Percentiles rank a stretch among this genome's conserved stretches.
Evolutionary conservation across 116 monocot genomes (phyloP).

Genomic region (Iris pallida): DNA sequence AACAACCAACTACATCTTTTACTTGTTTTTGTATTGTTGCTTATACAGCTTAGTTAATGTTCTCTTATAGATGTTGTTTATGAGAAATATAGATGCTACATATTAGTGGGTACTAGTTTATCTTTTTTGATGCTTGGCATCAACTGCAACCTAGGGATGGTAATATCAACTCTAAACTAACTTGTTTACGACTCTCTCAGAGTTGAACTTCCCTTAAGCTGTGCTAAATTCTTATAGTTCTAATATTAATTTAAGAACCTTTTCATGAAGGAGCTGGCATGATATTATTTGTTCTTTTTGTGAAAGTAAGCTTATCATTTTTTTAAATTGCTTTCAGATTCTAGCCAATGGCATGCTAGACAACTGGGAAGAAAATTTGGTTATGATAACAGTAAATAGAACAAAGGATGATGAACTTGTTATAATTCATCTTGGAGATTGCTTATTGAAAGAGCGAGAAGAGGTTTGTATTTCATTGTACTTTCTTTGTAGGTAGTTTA

Average conservation of each 20-base stretch:
- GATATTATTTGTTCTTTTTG: background rate
- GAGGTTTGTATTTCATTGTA: slow-evolving; percentile 37
- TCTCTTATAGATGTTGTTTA: no score
- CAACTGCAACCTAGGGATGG: no score
- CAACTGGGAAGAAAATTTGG: slow-evolving; percentile 93
- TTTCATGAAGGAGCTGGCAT: no score
- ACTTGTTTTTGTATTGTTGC: background rate
- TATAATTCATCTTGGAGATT: slow-evolving; percentile 91
- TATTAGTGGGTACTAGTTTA: no score
- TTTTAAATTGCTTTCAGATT: slow-evolving; percentile 25
- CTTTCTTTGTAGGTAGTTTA: background rate
- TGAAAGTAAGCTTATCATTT: slow-evolving; percentile 1
- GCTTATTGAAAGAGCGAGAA: slow-evolving; percentile 82
- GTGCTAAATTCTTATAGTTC: no score
- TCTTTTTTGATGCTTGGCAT: no score
- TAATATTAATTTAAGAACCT: no score
- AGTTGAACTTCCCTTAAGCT: no score
- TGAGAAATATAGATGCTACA: no score
- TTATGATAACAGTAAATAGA: slow-evolving; percentile 85
- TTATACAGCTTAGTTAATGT: no score
- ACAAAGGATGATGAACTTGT: slow-evolving; percentile 92
- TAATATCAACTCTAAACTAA: no score
- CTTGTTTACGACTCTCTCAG: no score
- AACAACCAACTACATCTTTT: background rate
- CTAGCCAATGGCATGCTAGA: slow-evolving; percentile 69